A percentile compares a stretch with the other conserved stretches of the same genome.
These are phyloP conservation scores for Gymnopus androsaceus DNA, from an alignment of 1,284 basidiomycete genomes.

Conservation along the genomic window DNA sequence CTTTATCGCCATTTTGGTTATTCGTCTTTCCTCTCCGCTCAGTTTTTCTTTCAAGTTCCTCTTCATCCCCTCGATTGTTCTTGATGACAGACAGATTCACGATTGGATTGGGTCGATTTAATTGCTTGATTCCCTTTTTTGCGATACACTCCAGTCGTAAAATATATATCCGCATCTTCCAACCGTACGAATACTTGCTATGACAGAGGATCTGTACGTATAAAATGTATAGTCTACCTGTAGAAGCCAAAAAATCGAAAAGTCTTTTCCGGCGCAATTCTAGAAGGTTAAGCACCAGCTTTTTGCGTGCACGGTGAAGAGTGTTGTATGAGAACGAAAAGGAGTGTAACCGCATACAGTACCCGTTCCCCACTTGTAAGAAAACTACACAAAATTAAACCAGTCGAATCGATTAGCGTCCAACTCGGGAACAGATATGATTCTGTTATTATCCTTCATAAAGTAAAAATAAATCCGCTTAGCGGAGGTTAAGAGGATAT, in stretches of 20 bases:
- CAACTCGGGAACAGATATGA: too few relatives aligned
- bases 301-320: too few relatives aligned
- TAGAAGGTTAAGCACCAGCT: too few relatives aligned
- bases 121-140: not conserved
- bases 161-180: not conserved
- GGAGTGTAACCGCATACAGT: too few relatives aligned
- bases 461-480: too few relatives aligned
- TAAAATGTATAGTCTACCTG: constrained; percentile 24
- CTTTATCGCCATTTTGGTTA: constrained; percentile 21
- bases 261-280: too few relatives aligned
- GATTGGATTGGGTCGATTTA: not conserved
- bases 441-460: too few relatives aligned
- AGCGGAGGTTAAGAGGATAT: too few relatives aligned
- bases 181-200: not conserved
- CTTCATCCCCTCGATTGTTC: constrained; percentile 9
- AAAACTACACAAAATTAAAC: too few relatives aligned
- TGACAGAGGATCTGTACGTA: constrained; percentile 25
- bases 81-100: not conserved
- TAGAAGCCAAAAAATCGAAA: constrained; percentile 1
- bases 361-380: too few relatives aligned
- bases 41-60: constrained; percentile 26
- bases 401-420: too few relatives aligned
- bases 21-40: constrained; percentile 23
- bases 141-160: constrained; percentile 2
- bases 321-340: too few relatives aligned